phyloP scores from a whole-genome alignment of 371 early-diverging fungal genomes.

The Rhizopus microsporus region DNA sequence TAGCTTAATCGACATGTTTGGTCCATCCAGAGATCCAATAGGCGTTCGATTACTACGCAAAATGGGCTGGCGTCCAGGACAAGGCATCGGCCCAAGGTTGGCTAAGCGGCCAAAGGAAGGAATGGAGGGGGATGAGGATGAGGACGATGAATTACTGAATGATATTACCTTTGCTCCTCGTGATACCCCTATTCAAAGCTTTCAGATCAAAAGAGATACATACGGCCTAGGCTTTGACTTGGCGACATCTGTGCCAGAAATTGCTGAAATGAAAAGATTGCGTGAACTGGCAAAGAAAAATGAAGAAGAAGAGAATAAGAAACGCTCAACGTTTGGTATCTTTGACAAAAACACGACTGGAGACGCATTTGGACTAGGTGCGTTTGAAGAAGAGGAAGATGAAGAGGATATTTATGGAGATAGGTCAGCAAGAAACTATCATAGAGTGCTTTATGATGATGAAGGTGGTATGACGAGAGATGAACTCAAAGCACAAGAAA shows the following conservation, averaged over 20 bases:
- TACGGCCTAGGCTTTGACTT: constrained; percentile 77
- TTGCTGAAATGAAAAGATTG: constrained; percentile 50
- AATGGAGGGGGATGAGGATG: constrained; percentile 32
- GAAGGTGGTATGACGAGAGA: constrained; percentile 27
- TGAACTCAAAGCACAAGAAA: constrained; percentile 11
- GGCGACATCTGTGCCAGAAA: constrained; percentile 64
- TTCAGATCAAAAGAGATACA: constrained; percentile 57
- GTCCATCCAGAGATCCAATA: constrained; percentile 64
- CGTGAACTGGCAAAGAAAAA: constrained; percentile 27
- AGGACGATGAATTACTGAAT: constrained; percentile 41
- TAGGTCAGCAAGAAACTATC: constrained; percentile 23
- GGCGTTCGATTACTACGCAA: constrained; percentile 64
- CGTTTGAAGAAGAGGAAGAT: constrained; percentile 54
- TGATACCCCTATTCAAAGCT: constrained; percentile 64
- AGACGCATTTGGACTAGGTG: constrained; percentile 44
- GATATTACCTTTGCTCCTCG: constrained; percentile 72
- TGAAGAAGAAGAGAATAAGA: constrained; percentile 2
- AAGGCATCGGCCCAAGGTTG: constrained; percentile 78
- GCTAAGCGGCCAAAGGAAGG: constrained; percentile 31
- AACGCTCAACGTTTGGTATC: constrained; percentile 40
- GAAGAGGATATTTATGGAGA: constrained; percentile 50
- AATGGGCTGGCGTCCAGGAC: constrained; percentile 88
- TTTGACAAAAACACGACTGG: constrained; percentile 9
- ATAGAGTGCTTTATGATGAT: constrained; percentile 42
- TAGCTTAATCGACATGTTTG: constrained; percentile 51